Evolutionary conservation across 108 stramenopile species (phyloP).

Genomic region (Mayamaea pseudoterrestris): DNA sequence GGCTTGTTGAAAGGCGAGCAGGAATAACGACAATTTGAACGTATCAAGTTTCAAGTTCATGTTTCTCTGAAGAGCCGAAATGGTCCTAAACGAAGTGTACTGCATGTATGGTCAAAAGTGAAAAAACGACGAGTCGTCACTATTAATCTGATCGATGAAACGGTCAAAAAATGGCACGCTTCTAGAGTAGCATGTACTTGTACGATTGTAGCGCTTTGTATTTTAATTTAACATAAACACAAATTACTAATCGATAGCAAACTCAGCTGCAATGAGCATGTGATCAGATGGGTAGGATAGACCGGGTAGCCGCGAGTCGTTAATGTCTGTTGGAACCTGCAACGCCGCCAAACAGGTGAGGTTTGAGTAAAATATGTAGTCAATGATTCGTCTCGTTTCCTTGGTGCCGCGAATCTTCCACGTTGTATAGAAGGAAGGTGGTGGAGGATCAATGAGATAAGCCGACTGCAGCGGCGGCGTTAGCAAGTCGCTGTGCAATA

Average conservation of each 20-base stretch:
- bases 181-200: too few relatives aligned
- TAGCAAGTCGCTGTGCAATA: too few relatives aligned
- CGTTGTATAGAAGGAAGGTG: slow-evolving; percentile 19
- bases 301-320: slow-evolving; percentile 16
- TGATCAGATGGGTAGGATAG: slow-evolving; percentile 42
- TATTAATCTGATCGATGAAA: too few relatives aligned
- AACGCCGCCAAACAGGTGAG: slow-evolving; percentile 10
- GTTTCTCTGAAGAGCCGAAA: too few relatives aligned
- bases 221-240: neutral
- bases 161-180: too few relatives aligned
- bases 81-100: too few relatives aligned
- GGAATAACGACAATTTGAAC: too few relatives aligned
- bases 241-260: slow-evolving; percentile 9
- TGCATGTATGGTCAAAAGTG: too few relatives aligned
- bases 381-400: slow-evolving; percentile 26
- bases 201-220: too few relatives aligned
- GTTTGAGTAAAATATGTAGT: slow-evolving; percentile 31
- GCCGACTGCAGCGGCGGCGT: slow-evolving; percentile 12
- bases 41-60: too few relatives aligned
- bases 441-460: slow-evolving; percentile 16
- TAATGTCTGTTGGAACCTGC: slow-evolving; percentile 19
- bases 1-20: neutral
- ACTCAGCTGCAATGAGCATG: slow-evolving; percentile 32
- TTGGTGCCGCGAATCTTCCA: slow-evolving; percentile 33
- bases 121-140: too few relatives aligned